Base-by-base conservation (phyloP, 148 eudicot genomes). In the Persicaria tinctoria region DNA sequence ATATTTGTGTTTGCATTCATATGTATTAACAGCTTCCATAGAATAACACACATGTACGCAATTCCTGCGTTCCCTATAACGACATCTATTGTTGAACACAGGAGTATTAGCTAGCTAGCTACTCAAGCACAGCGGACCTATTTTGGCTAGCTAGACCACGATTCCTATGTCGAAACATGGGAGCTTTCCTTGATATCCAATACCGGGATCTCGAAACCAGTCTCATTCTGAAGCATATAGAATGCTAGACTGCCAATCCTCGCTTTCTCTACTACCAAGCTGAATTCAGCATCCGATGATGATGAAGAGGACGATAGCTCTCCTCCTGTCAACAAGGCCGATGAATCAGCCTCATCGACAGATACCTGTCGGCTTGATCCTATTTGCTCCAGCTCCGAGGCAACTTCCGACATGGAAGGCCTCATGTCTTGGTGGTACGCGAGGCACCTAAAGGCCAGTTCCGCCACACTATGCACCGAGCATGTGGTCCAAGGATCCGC, bases 371-470 rank as follows among this genome's bases (percentile, higher is more conserved):
- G 86, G 27, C 89, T 85, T 20, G 80, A 76, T 77, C 89, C 76
- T 4, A 91, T 86, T 56, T 86, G 93, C 73, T 89, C 90, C 32
- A 91, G 81, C 83, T 91, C 97, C n/a, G 85, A 82, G 32, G 93
- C 89, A 46, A 91, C 97, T 79, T 91, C 97, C 80, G 75, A 82
- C 97, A 91, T 91, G 5, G 97, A 83, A 13, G 97, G 97, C 45
- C 97, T 91, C 91, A 87, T 84, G 75, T 91, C 97, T 56, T 85
- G 78, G 76, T 91, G 97, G 74, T 85, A 91, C 57, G 97, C 93
- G 6, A 91, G 82, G 72, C 97, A 91, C 77, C 97, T 80, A 62
- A 91, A 91, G 4, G 93, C 93, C 78, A 89, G 88, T 79, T 91
- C 97, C 41, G 90, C 97, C 27, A 89, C 90, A 78, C 84, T 87